phyloP scores from a whole-genome alignment of 2,329 filamentous ascomycete species.

The Alternaria gaisen region DNA sequence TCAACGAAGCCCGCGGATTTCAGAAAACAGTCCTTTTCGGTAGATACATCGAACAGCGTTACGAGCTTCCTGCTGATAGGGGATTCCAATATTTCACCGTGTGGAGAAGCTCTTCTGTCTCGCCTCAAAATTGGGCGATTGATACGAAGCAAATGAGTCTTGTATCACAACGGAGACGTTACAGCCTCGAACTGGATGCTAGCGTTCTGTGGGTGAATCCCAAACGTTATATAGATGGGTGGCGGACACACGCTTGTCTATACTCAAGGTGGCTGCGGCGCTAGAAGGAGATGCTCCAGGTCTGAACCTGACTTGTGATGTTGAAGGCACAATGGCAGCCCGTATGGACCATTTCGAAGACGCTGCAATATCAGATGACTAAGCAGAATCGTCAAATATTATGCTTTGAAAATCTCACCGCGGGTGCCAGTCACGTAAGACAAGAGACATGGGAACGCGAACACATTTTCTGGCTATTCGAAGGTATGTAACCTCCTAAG shows the following conservation, averaged over 20 bases:
- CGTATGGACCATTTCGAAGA: neutral
- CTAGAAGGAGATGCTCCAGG: neutral
- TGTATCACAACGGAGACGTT: neutral
- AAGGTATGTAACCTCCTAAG: neutral
- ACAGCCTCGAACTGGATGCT: neutral
- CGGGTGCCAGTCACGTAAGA: neutral
- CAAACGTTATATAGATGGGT: neutral
- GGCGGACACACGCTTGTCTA: neutral
- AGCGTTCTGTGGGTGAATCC: neutral
- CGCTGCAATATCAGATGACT: neutral
- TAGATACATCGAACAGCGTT: neutral
- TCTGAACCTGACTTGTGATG: neutral
- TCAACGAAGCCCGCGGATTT: neutral
- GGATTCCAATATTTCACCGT: neutral
- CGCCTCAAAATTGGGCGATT: neutral
- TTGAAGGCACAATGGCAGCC: neutral
- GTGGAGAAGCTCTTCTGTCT: neutral
- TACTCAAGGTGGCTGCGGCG: neutral
- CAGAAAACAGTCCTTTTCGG: neutral
- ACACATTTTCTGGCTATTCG: neutral
- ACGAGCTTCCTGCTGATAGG: neutral
- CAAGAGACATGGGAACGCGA: neutral
- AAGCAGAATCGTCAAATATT: neutral
- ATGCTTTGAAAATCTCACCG: neutral
- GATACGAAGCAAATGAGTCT: neutral